These are phyloP conservation scores for Penicillium sp. DNA, from an alignment of 2,329 filamentous ascomycete genomes.

Conservation along the genomic window DNA sequence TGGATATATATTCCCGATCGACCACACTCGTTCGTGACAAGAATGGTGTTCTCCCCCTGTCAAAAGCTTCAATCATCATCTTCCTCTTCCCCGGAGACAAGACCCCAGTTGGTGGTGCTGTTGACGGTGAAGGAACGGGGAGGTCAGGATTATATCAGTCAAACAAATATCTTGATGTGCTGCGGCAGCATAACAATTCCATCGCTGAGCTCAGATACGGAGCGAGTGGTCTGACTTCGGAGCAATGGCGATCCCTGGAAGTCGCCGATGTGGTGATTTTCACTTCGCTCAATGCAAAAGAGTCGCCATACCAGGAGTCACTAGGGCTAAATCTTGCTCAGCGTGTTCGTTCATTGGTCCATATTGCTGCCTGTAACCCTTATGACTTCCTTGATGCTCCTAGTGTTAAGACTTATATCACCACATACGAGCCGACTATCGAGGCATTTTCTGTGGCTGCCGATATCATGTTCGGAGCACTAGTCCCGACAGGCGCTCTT, in stretches of 20 bases:
- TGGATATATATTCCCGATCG: conserved; percentile 39
- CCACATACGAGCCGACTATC: conserved; percentile 45
- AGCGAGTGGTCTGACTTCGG: conserved; percentile 27
- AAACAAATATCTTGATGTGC: conserved; percentile 31
- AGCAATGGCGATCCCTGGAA: conserved; percentile 31
- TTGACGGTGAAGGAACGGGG: conserved; percentile 39
- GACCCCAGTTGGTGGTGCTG: conserved; percentile 36
- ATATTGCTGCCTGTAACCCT: conserved; percentile 44
- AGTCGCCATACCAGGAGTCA: conserved; percentile 37
- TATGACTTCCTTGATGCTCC: conserved; percentile 44
- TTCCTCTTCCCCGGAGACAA: conserved; percentile 40
- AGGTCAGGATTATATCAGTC: conserved; percentile 33
- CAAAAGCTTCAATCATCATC: conserved; percentile 28
- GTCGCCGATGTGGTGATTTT: conserved; percentile 42
- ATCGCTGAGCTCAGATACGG: conserved; percentile 36
- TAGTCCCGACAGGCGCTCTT: conserved; percentile 31
- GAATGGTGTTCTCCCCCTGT: conserved; percentile 31
- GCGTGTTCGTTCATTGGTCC: conserved; percentile 32
- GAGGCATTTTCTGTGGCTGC: conserved; percentile 43
- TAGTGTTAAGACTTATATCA: conserved; percentile 41
- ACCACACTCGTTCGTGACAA: conserved; percentile 41
- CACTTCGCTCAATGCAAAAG: conserved; percentile 40
- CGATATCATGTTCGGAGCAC: conserved; percentile 39
- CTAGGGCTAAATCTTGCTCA: conserved; percentile 35
- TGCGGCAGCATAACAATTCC: conserved; percentile 27